phyloP scores from a whole-genome alignment of 78 protist genomes.

The Dictyostelium purpureum region DNA sequence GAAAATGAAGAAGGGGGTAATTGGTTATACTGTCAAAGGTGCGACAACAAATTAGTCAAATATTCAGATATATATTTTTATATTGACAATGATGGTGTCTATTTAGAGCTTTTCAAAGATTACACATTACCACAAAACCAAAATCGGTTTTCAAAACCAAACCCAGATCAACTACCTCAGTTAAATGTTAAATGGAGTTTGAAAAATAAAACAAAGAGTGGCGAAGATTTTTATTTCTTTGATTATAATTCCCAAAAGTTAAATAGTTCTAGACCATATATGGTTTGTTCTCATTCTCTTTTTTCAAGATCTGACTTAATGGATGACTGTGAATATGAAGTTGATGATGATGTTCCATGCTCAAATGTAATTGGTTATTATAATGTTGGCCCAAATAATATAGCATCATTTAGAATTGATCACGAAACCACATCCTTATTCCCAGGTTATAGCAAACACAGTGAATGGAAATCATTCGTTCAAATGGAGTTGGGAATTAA shows the following conservation, averaged over 20 bases:
- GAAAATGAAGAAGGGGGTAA: not conserved
- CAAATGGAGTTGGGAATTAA: too few species aligned
- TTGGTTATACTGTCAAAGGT: not conserved
- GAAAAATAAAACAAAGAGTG: too few species aligned
- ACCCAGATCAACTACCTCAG: not conserved
- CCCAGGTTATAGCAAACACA: too few species aligned
- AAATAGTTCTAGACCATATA: slow-evolving; percentile 4
- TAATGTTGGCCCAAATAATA: not conserved
- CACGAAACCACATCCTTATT: not conserved
- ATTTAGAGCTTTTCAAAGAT: not conserved
- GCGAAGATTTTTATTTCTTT: not conserved
- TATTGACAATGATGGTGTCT: slow-evolving; percentile 1
- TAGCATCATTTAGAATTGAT: not conserved
- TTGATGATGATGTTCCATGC: too few species aligned
- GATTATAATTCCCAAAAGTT: too few species aligned
- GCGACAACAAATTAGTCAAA: not conserved
- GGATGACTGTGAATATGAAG: too few species aligned
- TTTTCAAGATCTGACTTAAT: too few species aligned
- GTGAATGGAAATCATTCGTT: too few species aligned
- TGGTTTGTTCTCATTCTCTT: not conserved
- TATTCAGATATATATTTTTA: not conserved
- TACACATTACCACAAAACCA: not conserved
- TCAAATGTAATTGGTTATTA: not conserved
- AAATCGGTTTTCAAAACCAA: not conserved
- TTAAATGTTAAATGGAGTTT: too few species aligned